Percentiles rank a stretch among this genome's conserved stretches.
Conservation (phyloP, 164 flowering plant genomes). For the Kalanchoe fedtschenkoi region DNA sequence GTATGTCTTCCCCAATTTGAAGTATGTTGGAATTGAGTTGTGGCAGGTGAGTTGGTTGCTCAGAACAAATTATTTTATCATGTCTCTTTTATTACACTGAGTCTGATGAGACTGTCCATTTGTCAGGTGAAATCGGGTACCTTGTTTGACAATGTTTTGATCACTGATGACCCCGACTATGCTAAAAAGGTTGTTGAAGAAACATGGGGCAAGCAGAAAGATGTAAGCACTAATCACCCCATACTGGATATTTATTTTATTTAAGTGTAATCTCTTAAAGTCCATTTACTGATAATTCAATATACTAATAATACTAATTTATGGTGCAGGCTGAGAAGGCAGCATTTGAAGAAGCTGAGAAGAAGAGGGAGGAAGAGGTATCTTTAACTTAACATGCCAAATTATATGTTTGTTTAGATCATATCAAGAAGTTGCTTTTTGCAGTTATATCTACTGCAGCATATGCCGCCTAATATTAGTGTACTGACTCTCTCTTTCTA, state of each 20-base stretch:
- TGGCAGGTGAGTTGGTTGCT: constrained; percentile 35
- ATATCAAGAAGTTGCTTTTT: background rate
- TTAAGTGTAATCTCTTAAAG: background rate
- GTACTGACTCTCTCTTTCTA: background rate
- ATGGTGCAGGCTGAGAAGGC: constrained; percentile 38
- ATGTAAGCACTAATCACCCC: constrained; percentile 14
- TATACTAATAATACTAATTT: too few species aligned
- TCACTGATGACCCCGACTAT: constrained; percentile 72
- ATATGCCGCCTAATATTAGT: background rate
- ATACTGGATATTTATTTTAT: background rate
- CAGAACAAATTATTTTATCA: background rate
- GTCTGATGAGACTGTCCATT: constrained; percentile 1
- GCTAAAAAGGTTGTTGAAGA: constrained; percentile 58
- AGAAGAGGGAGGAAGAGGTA: constrained; percentile 46
- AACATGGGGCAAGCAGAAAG: constrained; percentile 40
- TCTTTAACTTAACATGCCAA: background rate
- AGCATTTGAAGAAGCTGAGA: constrained; percentile 59
- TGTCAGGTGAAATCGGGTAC: constrained; percentile 54
- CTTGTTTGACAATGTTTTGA: constrained; percentile 60
- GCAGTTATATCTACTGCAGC: background rate
- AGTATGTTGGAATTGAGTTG: constrained; percentile 44
- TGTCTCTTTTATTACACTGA: background rate
- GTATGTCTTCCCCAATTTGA: constrained; percentile 37
- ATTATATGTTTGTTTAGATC: background rate
- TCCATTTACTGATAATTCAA: background rate